Percentiles rank a stretch among this genome's conserved stretches.
Evolutionary conservation across 495 filamentous ascomycete genomes (phyloP).

Genomic region (Clavariopsis aquatica): DNA sequence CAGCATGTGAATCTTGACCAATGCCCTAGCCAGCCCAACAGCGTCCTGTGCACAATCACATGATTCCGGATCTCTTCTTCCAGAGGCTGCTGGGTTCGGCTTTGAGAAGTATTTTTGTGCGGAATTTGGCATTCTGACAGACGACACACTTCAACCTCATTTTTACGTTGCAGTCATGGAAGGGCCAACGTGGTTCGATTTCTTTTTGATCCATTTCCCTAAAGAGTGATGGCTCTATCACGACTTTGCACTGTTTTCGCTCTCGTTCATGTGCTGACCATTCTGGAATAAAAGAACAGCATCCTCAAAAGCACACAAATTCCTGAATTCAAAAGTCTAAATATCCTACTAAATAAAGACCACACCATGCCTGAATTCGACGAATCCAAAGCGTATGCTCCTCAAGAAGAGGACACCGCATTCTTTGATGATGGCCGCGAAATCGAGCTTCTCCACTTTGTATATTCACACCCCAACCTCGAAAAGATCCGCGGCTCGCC

Average conservation of each 20-base stretch:
- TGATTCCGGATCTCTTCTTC: too few relatives aligned
- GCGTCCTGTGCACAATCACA: not conserved
- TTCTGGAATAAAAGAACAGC: too few relatives aligned
- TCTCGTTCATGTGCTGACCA: too few relatives aligned
- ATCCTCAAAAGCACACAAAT: too few relatives aligned
- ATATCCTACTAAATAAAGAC: too few relatives aligned
- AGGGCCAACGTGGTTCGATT: not conserved
- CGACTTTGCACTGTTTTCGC: not conserved
- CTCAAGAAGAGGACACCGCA: conserved; percentile 39
- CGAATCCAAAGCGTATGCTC: conserved; percentile 48
- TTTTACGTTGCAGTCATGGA: not conserved
- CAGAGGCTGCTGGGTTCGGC: not conserved
- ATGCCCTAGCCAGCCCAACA: not conserved
- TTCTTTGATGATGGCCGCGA: conserved; percentile 73
- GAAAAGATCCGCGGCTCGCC: conserved; percentile 66
- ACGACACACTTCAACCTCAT: not conserved
- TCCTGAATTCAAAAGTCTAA: too few relatives aligned
- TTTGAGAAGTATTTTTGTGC: not conserved
- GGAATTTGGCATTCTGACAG: not conserved
- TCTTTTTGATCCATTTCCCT: not conserved
- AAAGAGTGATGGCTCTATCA: not conserved
- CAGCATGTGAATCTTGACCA: not conserved
- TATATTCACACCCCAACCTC: conserved; percentile 60
- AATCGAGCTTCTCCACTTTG: conserved; percentile 67
- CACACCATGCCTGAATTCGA: conserved; percentile 29